Evolutionary conservation across 164 flowering plant genomes (phyloP).

Genomic region (Nymphaea thermarum): DNA sequence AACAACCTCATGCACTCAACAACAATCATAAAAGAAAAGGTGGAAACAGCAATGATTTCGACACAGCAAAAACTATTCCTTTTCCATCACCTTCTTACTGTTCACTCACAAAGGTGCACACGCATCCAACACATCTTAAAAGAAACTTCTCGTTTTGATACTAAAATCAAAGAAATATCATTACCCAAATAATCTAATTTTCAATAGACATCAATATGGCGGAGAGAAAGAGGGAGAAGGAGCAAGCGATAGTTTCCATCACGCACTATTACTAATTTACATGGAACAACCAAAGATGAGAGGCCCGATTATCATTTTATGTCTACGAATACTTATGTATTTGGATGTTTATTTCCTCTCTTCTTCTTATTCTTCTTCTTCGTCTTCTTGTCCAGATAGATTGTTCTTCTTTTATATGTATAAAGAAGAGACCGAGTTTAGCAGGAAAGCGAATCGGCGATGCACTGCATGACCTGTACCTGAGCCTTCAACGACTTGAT

Average conservation of each 20-base stretch:
- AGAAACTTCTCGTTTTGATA: not conserved
- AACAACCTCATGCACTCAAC: not conserved
- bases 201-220: not conserved
- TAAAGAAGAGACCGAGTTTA: conserved; percentile 1
- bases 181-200: not conserved
- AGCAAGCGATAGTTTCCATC: not conserved
- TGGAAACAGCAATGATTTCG: not conserved
- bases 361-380: not conserved
- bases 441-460: conserved; percentile 19
- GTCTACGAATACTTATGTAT: not conserved
- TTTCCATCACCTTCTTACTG: not conserved
- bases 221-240: not conserved
- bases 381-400: not conserved
- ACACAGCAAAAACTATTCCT: not conserved
- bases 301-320: not conserved
- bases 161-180: not conserved
- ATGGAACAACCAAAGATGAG: not conserved
- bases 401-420: not conserved
- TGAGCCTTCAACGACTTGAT: conserved; percentile 39
- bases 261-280: not conserved
- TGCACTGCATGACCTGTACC: conserved; percentile 44
- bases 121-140: not conserved
- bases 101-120: not conserved
- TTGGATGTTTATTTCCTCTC: not conserved
- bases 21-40: not conserved